phyloP scores from a whole-genome alignment of 495 filamentous ascomycete genomes.

The Talaromyces liani region DNA sequence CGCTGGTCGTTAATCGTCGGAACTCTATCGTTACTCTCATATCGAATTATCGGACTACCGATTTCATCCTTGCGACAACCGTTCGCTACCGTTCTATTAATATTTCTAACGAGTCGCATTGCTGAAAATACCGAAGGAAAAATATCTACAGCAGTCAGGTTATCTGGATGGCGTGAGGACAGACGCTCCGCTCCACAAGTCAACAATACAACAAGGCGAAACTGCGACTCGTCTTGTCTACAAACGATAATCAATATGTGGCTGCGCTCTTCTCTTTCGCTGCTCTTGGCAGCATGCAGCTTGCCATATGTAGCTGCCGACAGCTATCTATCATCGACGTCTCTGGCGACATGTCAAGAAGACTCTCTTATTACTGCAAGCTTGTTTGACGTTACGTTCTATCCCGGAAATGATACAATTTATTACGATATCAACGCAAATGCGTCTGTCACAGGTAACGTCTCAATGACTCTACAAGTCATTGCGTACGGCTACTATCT shows the following conservation, averaged over 20 bases:
- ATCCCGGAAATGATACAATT: constrained; percentile 55
- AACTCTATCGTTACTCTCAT: not conserved
- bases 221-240: not conserved
- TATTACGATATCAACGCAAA: constrained; percentile 63
- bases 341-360: constrained; percentile 59
- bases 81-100: not conserved
- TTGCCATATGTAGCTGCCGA: constrained; percentile 5
- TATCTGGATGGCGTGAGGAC: not conserved
- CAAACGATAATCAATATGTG: not conserved
- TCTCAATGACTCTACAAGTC: constrained; percentile 60
- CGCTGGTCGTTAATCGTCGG: not conserved
- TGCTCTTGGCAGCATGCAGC: not conserved
- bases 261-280: not conserved
- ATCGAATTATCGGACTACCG: not conserved
- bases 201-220: not conserved
- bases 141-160: not conserved
- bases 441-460: constrained; percentile 66
- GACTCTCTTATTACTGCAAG: constrained; percentile 60
- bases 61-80: not conserved
- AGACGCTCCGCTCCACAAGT: not conserved
- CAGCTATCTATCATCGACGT: constrained; percentile 41
- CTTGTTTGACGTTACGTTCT: constrained; percentile 63
- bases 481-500: constrained; percentile 69
- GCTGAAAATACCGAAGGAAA: not conserved
- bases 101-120: not conserved